Evolutionary conservation across 1,139 yeast genomes (phyloP), one percentile per base, ranked within the genome.

Genomic region (Entelexis sorbosivorans): DNA sequence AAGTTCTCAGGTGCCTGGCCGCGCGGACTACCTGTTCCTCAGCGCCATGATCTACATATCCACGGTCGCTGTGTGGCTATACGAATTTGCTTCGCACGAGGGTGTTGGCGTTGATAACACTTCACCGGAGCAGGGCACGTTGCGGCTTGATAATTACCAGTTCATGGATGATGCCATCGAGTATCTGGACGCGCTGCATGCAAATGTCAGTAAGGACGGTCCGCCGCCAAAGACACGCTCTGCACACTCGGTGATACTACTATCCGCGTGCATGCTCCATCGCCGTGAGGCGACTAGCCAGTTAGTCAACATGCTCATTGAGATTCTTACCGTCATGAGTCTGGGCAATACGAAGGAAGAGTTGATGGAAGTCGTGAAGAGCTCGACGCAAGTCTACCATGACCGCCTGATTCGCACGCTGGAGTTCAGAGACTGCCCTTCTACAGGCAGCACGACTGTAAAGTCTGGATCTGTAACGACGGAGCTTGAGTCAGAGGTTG

Each of bases 31-130:
- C 44, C 40, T 57, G 49, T 58, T 63, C 32, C 38, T 64, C 28
- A 61, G 63, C 28, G 59, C 60, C 9, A 60, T 61, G 38, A 58
- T 62, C 3, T 64, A 62, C 52, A 58, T 62, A 42, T 56, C 65
- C 5, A 62, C 58, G 10, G 44, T 64, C 5, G 59, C 60, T 11
- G 51, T 64, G 20, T 63, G 64, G 66, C 57, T 64, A 13, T 54
- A 58, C 47, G 63, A 63, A 51, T 52, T 59, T 39, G 59, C 57
- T 22, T 40, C 51, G 40, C 26, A 45, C 35, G 49, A 45, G 24
- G 24, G 29, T 13, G 38, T 38, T 24, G 32, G 38, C 38, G 13
- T 3, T 1, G 16, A 16, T 3, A 24, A n/a, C 22, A 40, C 44
- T 19, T 14, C 38, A 22, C 33, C 29, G 28, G 49, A 45, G 36